phyloP scores from a whole-genome alignment of 768 basidiomycete species.

The Boletus reticuloceps region DNA sequence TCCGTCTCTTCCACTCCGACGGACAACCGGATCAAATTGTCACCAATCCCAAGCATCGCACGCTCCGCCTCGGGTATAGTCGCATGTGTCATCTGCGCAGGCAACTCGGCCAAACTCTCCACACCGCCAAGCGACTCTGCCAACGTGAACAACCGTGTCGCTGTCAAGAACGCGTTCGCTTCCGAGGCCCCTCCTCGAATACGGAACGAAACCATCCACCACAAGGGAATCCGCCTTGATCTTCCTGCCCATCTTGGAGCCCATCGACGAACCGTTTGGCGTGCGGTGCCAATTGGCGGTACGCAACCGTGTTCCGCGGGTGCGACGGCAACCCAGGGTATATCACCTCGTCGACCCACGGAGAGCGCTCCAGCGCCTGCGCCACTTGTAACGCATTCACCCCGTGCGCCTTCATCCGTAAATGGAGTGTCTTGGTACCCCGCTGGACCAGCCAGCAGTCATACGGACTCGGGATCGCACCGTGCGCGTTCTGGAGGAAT shows the following conservation, averaged over 20 bases:
- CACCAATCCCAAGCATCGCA: constrained; percentile 69
- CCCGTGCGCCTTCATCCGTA: constrained; percentile 88
- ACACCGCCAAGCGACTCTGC: constrained; percentile 92
- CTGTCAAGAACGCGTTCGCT: constrained; percentile 66
- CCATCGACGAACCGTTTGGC: constrained; percentile 61
- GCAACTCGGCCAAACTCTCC: constrained; percentile 87
- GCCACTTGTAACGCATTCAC: constrained; percentile 79
- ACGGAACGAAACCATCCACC: constrained; percentile 82
- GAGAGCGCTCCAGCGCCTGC: constrained; percentile 48
- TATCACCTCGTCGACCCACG: constrained; percentile 73
- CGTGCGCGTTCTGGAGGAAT: constrained; percentile 89
- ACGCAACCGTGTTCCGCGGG: constrained; percentile 64
- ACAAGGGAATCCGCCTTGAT: constrained; percentile 69
- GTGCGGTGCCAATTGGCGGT: constrained; percentile 60
- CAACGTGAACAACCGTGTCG: constrained; percentile 67
- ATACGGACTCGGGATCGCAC: constrained; percentile 79
- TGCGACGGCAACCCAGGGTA: constrained; percentile 81
- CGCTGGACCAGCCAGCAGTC: constrained; percentile 91
- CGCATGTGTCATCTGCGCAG: constrained; percentile 87
- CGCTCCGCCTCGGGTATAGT: constrained; percentile 69
- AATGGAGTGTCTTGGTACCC: constrained; percentile 85
- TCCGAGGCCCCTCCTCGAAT: constrained; percentile 49
- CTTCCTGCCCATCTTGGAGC: constrained; percentile 25
- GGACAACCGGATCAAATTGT: constrained; percentile 72
- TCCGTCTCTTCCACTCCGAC: constrained; percentile 88